Conservation (phyloP, 371 early-diverging fungal genomes). For the Rhizomucor miehei region DNA sequence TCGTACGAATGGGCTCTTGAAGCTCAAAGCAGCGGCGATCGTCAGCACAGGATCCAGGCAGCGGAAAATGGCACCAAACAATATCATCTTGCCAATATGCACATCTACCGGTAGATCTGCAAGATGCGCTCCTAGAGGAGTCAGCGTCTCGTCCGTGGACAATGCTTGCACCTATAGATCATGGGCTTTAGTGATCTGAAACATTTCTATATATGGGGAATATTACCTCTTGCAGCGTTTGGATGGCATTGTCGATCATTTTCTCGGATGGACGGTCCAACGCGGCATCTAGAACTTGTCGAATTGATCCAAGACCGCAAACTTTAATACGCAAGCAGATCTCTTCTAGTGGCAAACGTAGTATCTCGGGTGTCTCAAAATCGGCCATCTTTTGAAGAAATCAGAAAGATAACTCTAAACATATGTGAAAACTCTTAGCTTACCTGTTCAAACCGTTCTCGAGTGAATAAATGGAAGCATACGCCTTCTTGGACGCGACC, state of each 20-base stretch:
- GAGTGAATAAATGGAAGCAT: conserved; percentile 72
- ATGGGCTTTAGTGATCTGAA: background rate
- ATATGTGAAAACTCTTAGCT: background rate
- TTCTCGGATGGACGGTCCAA: conserved; percentile 72
- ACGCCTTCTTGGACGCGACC: conserved; percentile 87
- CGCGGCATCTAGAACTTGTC: conserved; percentile 62
- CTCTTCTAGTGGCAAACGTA: conserved; percentile 77
- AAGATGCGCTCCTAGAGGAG: conserved; percentile 87
- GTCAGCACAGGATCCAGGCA: conserved; percentile 83
- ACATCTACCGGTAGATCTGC: conserved; percentile 86
- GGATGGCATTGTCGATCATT: conserved; percentile 68
- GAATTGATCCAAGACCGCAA: conserved; percentile 54
- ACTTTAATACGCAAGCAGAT: conserved; percentile 79
- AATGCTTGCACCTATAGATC: conserved; percentile 41
- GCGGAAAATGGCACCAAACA: conserved; percentile 77
- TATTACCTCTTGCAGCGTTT: conserved; percentile 54
- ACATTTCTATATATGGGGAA: background rate
- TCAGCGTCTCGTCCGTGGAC: conserved; percentile 61
- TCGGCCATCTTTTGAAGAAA: conserved; percentile 52
- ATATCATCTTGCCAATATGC: conserved; percentile 84
- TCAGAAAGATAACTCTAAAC: background rate
- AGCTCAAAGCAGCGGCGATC: conserved; percentile 74
- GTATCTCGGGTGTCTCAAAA: conserved; percentile 78
- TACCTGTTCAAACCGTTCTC: conserved; percentile 53
- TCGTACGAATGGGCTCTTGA: conserved; percentile 68